Evolutionary conservation across 768 basidiomycete genomes (phyloP).

Genomic region (Crassisporium funariophilum): DNA sequence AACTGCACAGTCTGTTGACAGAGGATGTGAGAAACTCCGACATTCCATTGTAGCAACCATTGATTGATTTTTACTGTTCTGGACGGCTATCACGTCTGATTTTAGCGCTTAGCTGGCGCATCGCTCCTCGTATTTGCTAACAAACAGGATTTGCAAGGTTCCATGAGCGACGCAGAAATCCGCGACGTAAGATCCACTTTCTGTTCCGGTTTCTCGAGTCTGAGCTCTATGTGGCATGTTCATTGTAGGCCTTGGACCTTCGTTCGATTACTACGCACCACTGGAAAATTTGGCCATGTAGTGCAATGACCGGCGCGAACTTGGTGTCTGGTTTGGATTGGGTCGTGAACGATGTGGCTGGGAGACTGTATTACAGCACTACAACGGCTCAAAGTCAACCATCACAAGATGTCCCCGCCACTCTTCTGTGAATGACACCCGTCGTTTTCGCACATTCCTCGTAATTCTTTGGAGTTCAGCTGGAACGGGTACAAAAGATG

Average conservation of each 20-base stretch:
- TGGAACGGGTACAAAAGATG: conserved; percentile 6
- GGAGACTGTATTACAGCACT: conserved; percentile 82
- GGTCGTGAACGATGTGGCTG: conserved; percentile 88
- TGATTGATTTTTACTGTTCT: conserved; percentile 9
- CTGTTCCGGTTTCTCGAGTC: conserved; percentile 15
- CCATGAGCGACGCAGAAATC: conserved; percentile 83
- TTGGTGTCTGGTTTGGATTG: conserved; percentile 87
- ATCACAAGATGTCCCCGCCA: conserved; percentile 5
- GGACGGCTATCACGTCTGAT: conserved; percentile 25
- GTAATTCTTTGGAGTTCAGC: conserved; percentile 5
- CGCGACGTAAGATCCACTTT: conserved; percentile 61
- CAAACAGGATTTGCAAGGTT: conserved; percentile 93
- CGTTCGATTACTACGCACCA: conserved; percentile 81
- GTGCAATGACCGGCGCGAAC: conserved; percentile 87
- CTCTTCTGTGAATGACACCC: conserved; percentile 11
- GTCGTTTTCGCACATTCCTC: conserved; percentile 6
- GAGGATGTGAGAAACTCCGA: conserved; percentile 75
- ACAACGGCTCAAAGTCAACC: conserved; percentile 27
- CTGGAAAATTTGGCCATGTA: conserved; percentile 91
- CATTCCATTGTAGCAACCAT: conserved; percentile 9
- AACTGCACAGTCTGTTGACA: conserved; percentile 81
- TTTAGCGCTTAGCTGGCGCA: conserved; percentile 90
- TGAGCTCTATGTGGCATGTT: conserved; percentile 13
- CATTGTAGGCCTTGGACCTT: conserved; percentile 74
- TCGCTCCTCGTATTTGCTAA: conserved; percentile 96